Evolutionary conservation across 805 yeast genomes (phyloP).

Genomic region (Clavispora phyllophila): DNA sequence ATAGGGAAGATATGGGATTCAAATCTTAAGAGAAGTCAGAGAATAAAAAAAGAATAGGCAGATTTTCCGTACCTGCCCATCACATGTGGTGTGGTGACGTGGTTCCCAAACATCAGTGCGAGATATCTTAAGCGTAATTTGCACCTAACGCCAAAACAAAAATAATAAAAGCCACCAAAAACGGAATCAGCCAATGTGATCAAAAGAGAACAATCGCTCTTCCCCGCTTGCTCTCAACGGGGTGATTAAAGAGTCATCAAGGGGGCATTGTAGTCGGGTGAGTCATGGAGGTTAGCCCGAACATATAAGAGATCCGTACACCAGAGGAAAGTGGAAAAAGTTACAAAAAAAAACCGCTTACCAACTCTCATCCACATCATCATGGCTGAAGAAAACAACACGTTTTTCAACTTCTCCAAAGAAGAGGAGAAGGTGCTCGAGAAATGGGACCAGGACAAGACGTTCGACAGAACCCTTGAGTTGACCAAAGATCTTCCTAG

Average conservation of each 20-base stretch:
- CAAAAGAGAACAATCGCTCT: no score
- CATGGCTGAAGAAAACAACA: conserved; percentile 16
- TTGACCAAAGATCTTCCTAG: conserved; percentile 80
- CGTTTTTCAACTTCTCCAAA: conserved; percentile 66
- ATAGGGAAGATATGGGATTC: no score
- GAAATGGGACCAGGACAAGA: conserved; percentile 87
- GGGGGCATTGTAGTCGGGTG: background rate
- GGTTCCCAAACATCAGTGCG: no score
- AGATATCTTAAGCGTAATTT: no score
- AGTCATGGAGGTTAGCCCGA: background rate
- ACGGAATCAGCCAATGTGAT: no score
- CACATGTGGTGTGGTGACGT: no score
- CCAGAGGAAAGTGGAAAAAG: conserved; percentile 1
- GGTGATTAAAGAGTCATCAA: background rate
- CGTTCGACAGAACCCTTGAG: conserved; percentile 84
- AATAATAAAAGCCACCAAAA: no score
- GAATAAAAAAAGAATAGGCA: no score
- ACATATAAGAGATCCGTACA: conserved; percentile 8
- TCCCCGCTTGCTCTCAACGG: no score
- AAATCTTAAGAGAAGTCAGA: no score
- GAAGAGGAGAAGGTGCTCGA: conserved; percentile 83
- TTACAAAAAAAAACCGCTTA: background rate
- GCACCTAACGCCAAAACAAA: no score
- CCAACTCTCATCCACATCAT: background rate
- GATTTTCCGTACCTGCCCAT: no score